Evolutionary conservation across 139 green algal species (phyloP), one percentile per base, ranked within the genome.

Genomic region (Coelastrella sp.): DNA sequence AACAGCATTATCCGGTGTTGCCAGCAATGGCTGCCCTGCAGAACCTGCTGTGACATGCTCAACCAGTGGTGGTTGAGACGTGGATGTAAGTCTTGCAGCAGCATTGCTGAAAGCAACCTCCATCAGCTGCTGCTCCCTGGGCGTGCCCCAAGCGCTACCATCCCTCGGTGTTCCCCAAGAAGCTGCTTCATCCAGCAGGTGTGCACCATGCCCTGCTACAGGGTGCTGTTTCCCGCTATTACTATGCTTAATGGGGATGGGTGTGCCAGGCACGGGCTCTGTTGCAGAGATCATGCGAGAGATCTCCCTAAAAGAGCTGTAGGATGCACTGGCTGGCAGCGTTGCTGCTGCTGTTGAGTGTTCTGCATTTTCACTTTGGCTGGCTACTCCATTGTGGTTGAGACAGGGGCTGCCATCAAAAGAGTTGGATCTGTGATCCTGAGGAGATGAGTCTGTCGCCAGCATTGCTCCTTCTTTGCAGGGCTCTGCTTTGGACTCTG

Each of bases 241-340:
- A 8, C 35, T 51, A 51, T 53, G 51, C 43, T 25, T 67, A 35
- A 23, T 48, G 27, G 62, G 62, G 27, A 63, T 73, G 37, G 32
- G 37, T 4, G 25, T 62, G 38, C 17, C 48, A 32, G 35, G 2
- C 48, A 35, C 59, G n/a, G 59, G 23, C 69, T 30, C 66, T 41
- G 27, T 35, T 5, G 34, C 30, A 40, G 41, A 79, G 30, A 78
- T 78, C 64, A 72, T 79, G 21, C 48, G 66, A 17, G 80, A 86
- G 32, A 84, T 84, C 78, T 84, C 78, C 9, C 45, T 21, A 68
- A 86, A 79, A 6, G 66, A 72, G 45, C 7, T 79, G 66, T 57
- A 71, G 19, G 76, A 32, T 27, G 53, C 17, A 3, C 30, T 3
- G 6, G 5, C 72, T 60, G 72, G 43, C 34, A 27, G 30, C 17